Percentiles rank a stretch among this genome's conserved stretches.
These are phyloP conservation scores for Leptodontidium sp. DNA, from an alignment of 2,329 filamentous ascomycete genomes.

Conservation along the genomic window DNA sequence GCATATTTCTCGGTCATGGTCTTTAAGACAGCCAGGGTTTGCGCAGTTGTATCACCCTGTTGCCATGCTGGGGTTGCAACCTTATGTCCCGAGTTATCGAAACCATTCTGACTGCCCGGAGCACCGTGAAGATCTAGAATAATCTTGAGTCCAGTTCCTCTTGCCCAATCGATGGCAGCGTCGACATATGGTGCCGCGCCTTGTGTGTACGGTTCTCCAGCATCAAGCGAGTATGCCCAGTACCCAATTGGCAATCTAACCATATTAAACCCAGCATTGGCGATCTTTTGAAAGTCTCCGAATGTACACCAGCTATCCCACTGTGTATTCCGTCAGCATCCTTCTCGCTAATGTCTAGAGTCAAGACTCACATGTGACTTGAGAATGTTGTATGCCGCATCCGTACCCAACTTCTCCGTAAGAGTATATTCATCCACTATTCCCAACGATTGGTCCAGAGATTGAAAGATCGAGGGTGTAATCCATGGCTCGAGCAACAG, in stretches of 20 bases:
- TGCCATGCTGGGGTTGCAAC: slow-evolving; percentile 54
- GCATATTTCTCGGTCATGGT: slow-evolving; percentile 66
- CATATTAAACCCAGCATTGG: slow-evolving; percentile 63
- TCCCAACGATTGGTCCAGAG: slow-evolving; percentile 43
- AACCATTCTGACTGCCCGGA: slow-evolving; percentile 66
- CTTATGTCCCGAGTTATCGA: slow-evolving; percentile 66
- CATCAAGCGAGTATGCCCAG: slow-evolving; percentile 63
- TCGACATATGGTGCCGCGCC: slow-evolving; percentile 63
- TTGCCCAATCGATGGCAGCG: slow-evolving; percentile 63
- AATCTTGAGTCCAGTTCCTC: slow-evolving; percentile 60
- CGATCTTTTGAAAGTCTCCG: slow-evolving; percentile 64
- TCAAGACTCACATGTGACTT: slow-evolving; percentile 51
- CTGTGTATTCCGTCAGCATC: slow-evolving; percentile 28
- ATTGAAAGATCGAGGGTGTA: slow-evolving; percentile 63
- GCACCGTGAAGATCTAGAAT: slow-evolving; percentile 66
- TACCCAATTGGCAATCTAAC: slow-evolving; percentile 66
- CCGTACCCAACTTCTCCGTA: slow-evolving; percentile 55
- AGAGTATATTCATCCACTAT: slow-evolving; percentile 48
- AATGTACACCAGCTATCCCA: slow-evolving; percentile 46
- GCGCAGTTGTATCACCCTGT: slow-evolving; percentile 55
- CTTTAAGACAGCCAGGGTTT: slow-evolving; percentile 63
- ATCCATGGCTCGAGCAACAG: slow-evolving; percentile 55
- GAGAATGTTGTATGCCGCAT: slow-evolving; percentile 59
- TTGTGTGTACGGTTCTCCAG: slow-evolving; percentile 58
- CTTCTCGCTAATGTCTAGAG: slow-evolving; percentile 39